phyloP scores from a whole-genome alignment of 2,329 filamentous ascomycete genomes.

The Fusarium temperatum region DNA sequence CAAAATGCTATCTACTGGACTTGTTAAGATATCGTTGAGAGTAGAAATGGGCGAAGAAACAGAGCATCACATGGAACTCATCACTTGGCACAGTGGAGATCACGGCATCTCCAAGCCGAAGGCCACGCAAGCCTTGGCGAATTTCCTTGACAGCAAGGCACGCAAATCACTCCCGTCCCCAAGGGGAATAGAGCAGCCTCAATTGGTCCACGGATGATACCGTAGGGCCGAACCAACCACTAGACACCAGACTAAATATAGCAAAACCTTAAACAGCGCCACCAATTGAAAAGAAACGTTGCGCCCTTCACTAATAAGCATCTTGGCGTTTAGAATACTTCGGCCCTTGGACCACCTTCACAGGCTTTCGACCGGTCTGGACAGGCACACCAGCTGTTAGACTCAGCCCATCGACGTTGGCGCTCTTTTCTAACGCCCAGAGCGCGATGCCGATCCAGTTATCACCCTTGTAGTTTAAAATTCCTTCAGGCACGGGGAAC shows the following conservation, averaged over 20 bases:
- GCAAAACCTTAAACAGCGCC: not conserved
- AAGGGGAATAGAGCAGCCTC: not conserved
- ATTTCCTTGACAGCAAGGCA: not conserved
- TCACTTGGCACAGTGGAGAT: constrained; percentile 30
- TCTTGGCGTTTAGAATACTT: constrained; percentile 56
- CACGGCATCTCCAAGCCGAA: constrained; percentile 27
- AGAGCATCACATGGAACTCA: not conserved
- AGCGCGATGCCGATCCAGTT: constrained; percentile 76
- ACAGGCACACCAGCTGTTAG: constrained; percentile 60
- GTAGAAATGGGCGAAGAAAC: accelerated
- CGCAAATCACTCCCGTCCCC: not conserved
- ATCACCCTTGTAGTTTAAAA: constrained; percentile 74
- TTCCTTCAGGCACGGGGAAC: constrained; percentile 78
- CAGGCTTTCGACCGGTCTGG: constrained; percentile 57
- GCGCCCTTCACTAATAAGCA: constrained; percentile 55
- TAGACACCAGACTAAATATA: not conserved
- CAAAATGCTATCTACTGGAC: accelerated
- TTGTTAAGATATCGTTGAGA: accelerated
- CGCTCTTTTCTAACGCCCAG: constrained; percentile 71
- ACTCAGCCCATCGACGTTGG: constrained; percentile 63
- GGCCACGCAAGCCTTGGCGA: constrained; percentile 17
- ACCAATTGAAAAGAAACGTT: constrained; percentile 2
- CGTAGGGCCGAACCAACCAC: not conserved
- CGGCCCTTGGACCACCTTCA: constrained; percentile 57
- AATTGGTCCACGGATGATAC: not conserved